A percentile compares a stretch with the other conserved stretches of the same genome.
Evolutionary conservation across 148 eudicot genomes (phyloP).

Genomic region (Silene latifolia): DNA sequence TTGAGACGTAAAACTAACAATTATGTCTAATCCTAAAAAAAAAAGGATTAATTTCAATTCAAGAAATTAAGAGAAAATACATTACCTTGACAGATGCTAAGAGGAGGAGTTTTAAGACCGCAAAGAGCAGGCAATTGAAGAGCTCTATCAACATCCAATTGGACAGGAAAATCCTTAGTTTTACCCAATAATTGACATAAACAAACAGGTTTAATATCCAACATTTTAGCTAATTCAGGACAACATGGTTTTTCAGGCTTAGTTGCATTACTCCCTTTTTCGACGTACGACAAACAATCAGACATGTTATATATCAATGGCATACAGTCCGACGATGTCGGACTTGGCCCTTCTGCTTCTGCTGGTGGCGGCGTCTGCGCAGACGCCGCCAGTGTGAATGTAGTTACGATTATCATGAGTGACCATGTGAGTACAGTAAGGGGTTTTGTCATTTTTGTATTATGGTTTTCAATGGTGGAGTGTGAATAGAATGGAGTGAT

Average conservation of each 20-base stretch:
- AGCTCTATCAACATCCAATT: conserved; percentile 42
- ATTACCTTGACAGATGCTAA: conserved; percentile 47
- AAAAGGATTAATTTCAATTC: no score
- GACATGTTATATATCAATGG: conserved; percentile 34
- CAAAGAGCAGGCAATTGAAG: conserved; percentile 47
- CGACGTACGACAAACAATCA: conserved; percentile 52
- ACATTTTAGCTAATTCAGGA: conserved; percentile 48
- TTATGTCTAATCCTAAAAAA: no score
- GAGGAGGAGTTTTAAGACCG: conserved; percentile 35
- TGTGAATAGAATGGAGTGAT: not conserved
- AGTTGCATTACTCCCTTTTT: conserved; percentile 43
- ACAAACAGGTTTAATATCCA: conserved; percentile 53
- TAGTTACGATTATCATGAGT: conserved; percentile 4
- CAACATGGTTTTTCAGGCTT: conserved; percentile 54
- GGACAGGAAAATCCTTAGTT: conserved; percentile 27
- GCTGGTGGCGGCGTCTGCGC: not conserved
- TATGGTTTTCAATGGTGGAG: not conserved
- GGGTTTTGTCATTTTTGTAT: not conserved
- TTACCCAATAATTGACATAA: conserved; percentile 50
- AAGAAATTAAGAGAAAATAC: no score
- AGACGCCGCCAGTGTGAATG: conserved; percentile 1
- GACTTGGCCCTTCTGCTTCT: conserved; percentile 15
- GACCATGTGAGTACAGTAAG: conserved; percentile 11
- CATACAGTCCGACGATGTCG: conserved; percentile 36
- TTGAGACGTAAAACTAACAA: not conserved